Evolutionary conservation across 2,329 filamentous ascomycete species (phyloP).

Genomic region (Xylaria sp.): DNA sequence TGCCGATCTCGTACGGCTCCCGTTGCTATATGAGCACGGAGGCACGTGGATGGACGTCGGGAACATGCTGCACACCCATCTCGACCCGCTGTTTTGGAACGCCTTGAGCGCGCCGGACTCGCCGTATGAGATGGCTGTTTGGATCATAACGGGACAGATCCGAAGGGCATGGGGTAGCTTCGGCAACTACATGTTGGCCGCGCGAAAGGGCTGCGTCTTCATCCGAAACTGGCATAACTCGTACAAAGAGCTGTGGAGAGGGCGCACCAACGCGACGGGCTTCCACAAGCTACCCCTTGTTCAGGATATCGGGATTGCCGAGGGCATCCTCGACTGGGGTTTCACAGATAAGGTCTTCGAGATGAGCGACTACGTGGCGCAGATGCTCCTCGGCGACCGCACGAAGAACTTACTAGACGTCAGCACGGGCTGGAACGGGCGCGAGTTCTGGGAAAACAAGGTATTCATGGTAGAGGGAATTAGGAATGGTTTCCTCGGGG

Average conservation of each 20-base stretch:
- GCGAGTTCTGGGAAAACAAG: constrained; percentile 42
- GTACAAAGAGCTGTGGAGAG: constrained; percentile 46
- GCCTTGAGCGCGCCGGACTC: constrained; percentile 35
- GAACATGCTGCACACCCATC: constrained; percentile 43
- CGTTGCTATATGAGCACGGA: constrained; percentile 43
- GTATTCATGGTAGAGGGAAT: constrained; percentile 41
- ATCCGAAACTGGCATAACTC: constrained; percentile 50
- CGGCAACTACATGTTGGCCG: constrained; percentile 50
- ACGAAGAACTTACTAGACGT: constrained; percentile 42
- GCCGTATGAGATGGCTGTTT: constrained; percentile 42
- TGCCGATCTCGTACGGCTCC: constrained; percentile 50
- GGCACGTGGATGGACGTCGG: constrained; percentile 49
- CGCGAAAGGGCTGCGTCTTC: constrained; percentile 49
- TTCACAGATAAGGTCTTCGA: constrained; percentile 31
- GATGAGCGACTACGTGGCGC: constrained; percentile 46
- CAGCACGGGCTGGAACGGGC: constrained; percentile 41
- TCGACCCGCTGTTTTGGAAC: constrained; percentile 45
- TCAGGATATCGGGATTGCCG: constrained; percentile 41
- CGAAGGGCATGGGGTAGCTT: constrained; percentile 43
- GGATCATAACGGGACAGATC: constrained; percentile 44
- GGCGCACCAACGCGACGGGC: constrained; percentile 40
- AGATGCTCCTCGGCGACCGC: constrained; percentile 46
- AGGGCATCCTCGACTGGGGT: constrained; percentile 37
- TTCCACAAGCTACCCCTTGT: constrained; percentile 42
- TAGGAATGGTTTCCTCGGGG: constrained; percentile 34